Conservation (phyloP, 352 stramenopile genomes). For the Phytopythium litorale region DNA sequence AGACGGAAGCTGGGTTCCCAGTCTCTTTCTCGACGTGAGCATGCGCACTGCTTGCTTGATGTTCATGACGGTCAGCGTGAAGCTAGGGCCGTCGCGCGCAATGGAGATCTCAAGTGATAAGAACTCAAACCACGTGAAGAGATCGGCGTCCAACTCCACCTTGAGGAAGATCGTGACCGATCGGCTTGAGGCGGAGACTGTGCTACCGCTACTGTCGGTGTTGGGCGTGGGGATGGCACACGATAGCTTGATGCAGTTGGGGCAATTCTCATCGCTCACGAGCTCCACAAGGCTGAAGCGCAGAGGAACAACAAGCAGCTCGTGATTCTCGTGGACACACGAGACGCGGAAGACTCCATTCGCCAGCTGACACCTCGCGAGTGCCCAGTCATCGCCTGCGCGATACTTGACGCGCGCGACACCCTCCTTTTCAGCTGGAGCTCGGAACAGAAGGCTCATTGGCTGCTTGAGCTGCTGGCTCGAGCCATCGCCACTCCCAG, state of each 20-base stretch:
- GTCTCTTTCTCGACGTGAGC: slow-evolving; percentile 14
- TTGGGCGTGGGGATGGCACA: neutral
- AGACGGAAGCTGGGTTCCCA: slow-evolving; percentile 9
- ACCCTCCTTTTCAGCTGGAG: slow-evolving; percentile 32
- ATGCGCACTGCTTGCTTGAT: slow-evolving; percentile 7
- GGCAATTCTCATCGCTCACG: slow-evolving; percentile 31
- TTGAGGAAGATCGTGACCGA: slow-evolving; percentile 30
- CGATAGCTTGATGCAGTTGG: slow-evolving; percentile 44
- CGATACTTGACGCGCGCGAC: slow-evolving; percentile 34
- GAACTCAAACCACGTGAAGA: slow-evolving; percentile 54
- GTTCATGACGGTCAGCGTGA: slow-evolving; percentile 21
- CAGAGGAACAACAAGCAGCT: slow-evolving; percentile 32
- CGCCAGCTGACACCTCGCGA: slow-evolving; percentile 25
- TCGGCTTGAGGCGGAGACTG: neutral
- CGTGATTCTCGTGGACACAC: neutral
- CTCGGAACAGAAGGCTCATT: slow-evolving; percentile 55
- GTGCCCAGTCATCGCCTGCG: slow-evolving; percentile 28
- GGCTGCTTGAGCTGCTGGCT: slow-evolving; percentile 25
- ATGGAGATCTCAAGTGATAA: slow-evolving; percentile 48
- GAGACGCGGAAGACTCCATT: slow-evolving; percentile 37
- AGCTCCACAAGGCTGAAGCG: slow-evolving; percentile 46
- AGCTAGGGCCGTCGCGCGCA: slow-evolving; percentile 35
- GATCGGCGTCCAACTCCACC: slow-evolving; percentile 34
- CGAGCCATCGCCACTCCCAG: too few relatives aligned
- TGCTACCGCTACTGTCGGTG: neutral